phyloP scores from a whole-genome alignment of 805 yeast genomes.

The Debaryomyces maramus region DNA sequence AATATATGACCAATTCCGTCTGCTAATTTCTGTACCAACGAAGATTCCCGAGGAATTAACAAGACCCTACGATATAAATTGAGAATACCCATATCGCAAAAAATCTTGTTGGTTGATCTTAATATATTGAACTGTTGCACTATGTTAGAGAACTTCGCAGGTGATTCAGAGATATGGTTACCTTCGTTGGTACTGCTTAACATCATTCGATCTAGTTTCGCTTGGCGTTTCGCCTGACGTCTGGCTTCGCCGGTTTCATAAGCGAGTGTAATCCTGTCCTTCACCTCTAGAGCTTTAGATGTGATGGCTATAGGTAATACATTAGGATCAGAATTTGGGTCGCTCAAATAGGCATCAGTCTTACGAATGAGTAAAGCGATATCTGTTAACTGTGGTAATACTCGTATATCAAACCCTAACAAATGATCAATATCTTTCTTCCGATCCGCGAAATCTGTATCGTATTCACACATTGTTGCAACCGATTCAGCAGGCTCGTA shows the following conservation, averaged over 20 bases:
- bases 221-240: conserved; percentile 21
- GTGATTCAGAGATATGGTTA: conserved; percentile 9
- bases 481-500: conserved; percentile 24
- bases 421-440: conserved; percentile 56
- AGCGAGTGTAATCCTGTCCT: conserved; percentile 18
- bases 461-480: conserved; percentile 17
- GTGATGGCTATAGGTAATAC: conserved; percentile 20
- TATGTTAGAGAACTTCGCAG: conserved; percentile 19
- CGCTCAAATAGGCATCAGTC: conserved; percentile 21
- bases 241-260: conserved; percentile 28
- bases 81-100: conserved; percentile 53
- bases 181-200: conserved; percentile 20
- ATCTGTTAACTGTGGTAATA: conserved; percentile 58
- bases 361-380: conserved; percentile 38
- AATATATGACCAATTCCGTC: conserved; percentile 38
- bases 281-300: conserved; percentile 27
- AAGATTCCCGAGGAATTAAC: conserved; percentile 44
- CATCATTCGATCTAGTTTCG: no score
- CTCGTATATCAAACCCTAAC: conserved; percentile 63
- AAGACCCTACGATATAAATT: conserved; percentile 60
- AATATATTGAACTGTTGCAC: conserved; percentile 35
- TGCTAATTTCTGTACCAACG: conserved; percentile 49
- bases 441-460: conserved; percentile 17
- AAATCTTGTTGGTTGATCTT: conserved; percentile 51
- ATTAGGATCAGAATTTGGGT: conserved; percentile 1